A percentile compares a stretch with the other conserved stretches of the same genome.
Evolutionary conservation across 2,329 filamentous ascomycete species (phyloP).

Genomic region (Botrytis cinerea): DNA sequence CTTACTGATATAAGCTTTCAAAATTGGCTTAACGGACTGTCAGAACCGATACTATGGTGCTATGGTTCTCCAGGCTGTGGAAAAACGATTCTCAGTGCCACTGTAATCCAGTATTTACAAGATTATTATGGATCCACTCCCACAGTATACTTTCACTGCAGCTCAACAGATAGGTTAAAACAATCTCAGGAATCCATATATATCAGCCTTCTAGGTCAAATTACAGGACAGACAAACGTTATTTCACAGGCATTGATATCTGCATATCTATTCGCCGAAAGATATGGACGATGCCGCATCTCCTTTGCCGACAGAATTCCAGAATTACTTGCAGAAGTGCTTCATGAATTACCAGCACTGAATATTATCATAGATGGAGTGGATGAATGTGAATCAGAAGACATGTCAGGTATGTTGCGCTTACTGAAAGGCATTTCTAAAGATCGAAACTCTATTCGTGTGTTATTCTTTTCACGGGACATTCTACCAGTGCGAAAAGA

Average conservation of each 20-base stretch:
- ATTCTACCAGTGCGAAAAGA: conserved; percentile 20
- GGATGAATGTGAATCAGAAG: conserved; percentile 22
- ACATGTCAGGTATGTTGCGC: conserved; percentile 18
- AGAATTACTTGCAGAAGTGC: conserved; percentile 4
- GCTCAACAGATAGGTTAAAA: conserved; percentile 17
- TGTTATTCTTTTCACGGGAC: conserved; percentile 22
- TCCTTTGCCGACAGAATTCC: conserved; percentile 18
- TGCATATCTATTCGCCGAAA: conserved; percentile 16
- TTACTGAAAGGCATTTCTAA: neutral
- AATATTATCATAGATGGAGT: conserved; percentile 22
- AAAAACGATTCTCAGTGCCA: conserved; percentile 23
- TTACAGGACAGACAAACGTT: neutral
- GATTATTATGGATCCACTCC: conserved; percentile 1
- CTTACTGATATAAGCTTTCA: conserved; percentile 13
- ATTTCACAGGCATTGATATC: conserved; percentile 14
- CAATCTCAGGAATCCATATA: conserved; percentile 19
- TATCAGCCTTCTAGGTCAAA: conserved; percentile 21
- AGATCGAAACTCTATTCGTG: conserved; percentile 8
- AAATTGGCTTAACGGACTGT: conserved; percentile 13
- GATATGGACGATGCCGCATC: conserved; percentile 22
- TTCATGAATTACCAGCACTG: conserved; percentile 5
- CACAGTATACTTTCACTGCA: conserved; percentile 23
- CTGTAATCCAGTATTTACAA: conserved; percentile 17
- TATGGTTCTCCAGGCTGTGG: conserved; percentile 22
- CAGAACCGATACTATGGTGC: conserved; percentile 19